Evolutionary conservation across 768 basidiomycete genomes (phyloP), one percentile per base, ranked within the genome.

Genomic region (Lanmaoa rubissima): DNA sequence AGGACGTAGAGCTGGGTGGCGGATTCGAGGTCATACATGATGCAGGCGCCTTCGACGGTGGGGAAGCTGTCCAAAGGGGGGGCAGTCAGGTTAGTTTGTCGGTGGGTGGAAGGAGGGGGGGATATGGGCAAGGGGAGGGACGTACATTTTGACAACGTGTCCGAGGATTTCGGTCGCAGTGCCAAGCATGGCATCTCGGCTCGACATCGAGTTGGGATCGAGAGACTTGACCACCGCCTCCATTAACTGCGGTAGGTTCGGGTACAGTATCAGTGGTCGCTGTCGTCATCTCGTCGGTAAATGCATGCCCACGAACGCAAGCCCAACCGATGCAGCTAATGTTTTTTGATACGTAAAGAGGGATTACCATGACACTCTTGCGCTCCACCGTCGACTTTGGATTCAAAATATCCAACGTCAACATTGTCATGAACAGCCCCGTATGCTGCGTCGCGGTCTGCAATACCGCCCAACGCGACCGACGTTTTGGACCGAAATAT

Each of bases 141-240:
- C 85, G 63, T 62, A 98, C 91, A 89, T 93, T 65, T 88, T 87
- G 13, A 98, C 97, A 17, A 98, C 88, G 65, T 94, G 88, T 31
- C 92, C 90, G 26, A 99, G 78, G 32, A 98, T 97, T 63, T 97
- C 93, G 0, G 96, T 98, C 0, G 94, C 96, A 0, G 93, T 84
- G 58, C 95, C 92, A 24, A 92, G 74, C 2, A 98, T 88, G 1
- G 92, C 90, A 26, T 98, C 94, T 46, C 87, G 82, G 66, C 83
- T 82, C 5, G 81, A 71, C 0, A 78, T 91, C 43, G 78, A 85
- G 68, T 92, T 95, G 16, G 97, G 97, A 73, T 99, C 96, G 53
- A 99, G 78, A 0, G 94, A 97, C 69, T 94, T 95, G 17, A 98
- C 94, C 1, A 98, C 94, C 1, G 94, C 94, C 68, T 98, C 96